Evolutionary conservation across 768 basidiomycete genomes (phyloP), one percentile per base, ranked within the genome.

Genomic region (Pisolithus tinctorius): DNA sequence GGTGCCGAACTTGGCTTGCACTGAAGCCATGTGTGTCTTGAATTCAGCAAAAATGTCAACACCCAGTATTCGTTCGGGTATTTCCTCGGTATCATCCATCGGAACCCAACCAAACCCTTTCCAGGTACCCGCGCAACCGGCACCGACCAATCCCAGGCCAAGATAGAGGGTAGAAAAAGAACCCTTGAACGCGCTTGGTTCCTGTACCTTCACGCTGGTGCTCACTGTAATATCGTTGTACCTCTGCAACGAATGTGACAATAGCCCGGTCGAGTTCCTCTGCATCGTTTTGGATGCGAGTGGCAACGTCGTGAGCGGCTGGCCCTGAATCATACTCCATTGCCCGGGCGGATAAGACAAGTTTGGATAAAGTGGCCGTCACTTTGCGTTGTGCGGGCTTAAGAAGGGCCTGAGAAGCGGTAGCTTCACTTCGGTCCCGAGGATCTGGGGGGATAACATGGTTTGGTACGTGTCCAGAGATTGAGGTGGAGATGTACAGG

Each of bases 321-420:
- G 79, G 76, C 14, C 82, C 83, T 0, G 86, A 84, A 60, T 90
- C 85, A 54, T 88, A 89, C 59, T 87, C 82, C 69, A 90, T 84
- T 0, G 93, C 92, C 45, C 95, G 85, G n/a, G 90, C 84, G 7
- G 88, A 90, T 3, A 96, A 79, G 29, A 95, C 88, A 27, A 97
- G 75, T 63, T 93, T 86, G 17, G 90, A 93, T 8, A 95, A 73
- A 0, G 91, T 92, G 7, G 91, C 88, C 2, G 91, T 90, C 30
- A 95, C 86, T 59, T 89, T 90, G 47, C 89, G 77, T 51, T 91
- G 90, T 0, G 83, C 82, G 6, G 86, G 84, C 66, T 91, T 92
- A 40, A 92, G 72, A 7, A 85, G 71, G 3, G 82, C 74, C 57
- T 80, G 77, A 1, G 78, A 69, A 13, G 76, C 65, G 10, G 77